phyloP scores from a whole-genome alignment of 1,284 basidiomycete genomes.

The Agroathelia rolfsii region DNA sequence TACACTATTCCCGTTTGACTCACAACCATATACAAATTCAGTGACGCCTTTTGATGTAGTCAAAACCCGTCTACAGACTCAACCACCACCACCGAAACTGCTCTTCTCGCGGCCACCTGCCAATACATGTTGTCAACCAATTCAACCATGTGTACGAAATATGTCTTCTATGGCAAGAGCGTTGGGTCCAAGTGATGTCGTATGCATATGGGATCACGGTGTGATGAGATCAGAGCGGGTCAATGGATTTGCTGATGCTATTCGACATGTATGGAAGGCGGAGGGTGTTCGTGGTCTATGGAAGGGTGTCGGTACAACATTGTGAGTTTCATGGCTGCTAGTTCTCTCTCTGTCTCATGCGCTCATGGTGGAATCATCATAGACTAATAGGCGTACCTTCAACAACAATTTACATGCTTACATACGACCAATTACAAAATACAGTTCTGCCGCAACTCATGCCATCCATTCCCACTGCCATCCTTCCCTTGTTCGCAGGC shows the following conservation, averaged over 20 bases:
- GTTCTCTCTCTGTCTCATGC: constrained; percentile 6
- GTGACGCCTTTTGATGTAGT: constrained; percentile 95
- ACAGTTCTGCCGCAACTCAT: constrained; percentile 48
- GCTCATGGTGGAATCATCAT: constrained; percentile 15
- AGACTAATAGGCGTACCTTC: constrained; percentile 90
- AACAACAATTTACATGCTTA: constrained; percentile 91
- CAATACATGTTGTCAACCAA: constrained; percentile 62
- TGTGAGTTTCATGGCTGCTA: constrained; percentile 44
- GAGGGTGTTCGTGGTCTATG: constrained; percentile 76
- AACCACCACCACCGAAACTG: constrained; percentile 40
- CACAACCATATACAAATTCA: constrained; percentile 22
- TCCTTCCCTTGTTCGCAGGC: constrained; percentile 80
- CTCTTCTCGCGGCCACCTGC: constrained; percentile 40
- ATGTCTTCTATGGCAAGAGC: constrained; percentile 63
- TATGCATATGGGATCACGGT: constrained; percentile 70
- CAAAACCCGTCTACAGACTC: constrained; percentile 87
- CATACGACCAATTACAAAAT: constrained; percentile 84
- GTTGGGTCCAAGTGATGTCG: constrained; percentile 46
- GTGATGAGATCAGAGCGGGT: constrained; percentile 63
- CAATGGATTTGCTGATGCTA: constrained; percentile 73
- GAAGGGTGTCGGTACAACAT: constrained; percentile 82
- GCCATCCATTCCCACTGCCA: constrained; percentile 39
- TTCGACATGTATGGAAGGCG: constrained; percentile 66
- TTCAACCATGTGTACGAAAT: constrained; percentile 54
- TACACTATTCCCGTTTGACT: background rate